Conservation (phyloP, 1,284 basidiomycete genomes). For the Boletus calvinii region DNA sequence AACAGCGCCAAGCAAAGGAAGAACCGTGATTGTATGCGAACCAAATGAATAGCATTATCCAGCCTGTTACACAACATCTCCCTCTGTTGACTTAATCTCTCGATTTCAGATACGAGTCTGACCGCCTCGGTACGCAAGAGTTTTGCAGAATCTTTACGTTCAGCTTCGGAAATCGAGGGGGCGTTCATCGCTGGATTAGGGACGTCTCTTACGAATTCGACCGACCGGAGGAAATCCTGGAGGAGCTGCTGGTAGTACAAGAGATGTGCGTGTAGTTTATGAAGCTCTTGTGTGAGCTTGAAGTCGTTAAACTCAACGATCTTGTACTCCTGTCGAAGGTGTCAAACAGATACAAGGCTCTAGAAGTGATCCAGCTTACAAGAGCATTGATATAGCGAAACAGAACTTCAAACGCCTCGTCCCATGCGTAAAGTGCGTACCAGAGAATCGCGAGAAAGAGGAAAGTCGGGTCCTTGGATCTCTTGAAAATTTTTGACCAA, state of each 20-base stretch:
- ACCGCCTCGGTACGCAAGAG: conserved; percentile 44
- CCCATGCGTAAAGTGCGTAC: conserved; percentile 60
- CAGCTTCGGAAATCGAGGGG: conserved; percentile 12
- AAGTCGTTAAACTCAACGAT: conserved; percentile 40
- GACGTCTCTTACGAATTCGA: conserved; percentile 46
- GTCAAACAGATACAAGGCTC: neutral
- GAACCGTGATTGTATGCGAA: conserved; percentile 8
- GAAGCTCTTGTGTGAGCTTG: conserved; percentile 46
- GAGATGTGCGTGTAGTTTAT: conserved; percentile 51
- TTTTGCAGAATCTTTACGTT: conserved; percentile 24
- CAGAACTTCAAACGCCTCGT: conserved; percentile 50
- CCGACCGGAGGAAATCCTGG: conserved; percentile 48
- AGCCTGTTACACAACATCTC: conserved; percentile 46
- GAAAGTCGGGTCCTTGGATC: conserved; percentile 50
- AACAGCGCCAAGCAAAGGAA: neutral
- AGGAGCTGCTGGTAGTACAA: conserved; percentile 52
- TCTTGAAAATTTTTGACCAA: conserved; percentile 51
- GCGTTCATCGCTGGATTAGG: conserved; percentile 44
- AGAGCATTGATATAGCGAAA: conserved; percentile 46
- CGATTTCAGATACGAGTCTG: conserved; percentile 46
- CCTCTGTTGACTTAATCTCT: conserved; percentile 42
- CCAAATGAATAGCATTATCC: conserved; percentile 51
- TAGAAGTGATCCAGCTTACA: conserved; percentile 32
- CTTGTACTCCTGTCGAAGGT: conserved; percentile 39
- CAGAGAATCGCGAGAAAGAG: conserved; percentile 52